Percentiles rank a stretch among this genome's conserved stretches.
phyloP scores from a whole-genome alignment of 108 stramenopile genomes.

The Skeletonema grethae region DNA sequence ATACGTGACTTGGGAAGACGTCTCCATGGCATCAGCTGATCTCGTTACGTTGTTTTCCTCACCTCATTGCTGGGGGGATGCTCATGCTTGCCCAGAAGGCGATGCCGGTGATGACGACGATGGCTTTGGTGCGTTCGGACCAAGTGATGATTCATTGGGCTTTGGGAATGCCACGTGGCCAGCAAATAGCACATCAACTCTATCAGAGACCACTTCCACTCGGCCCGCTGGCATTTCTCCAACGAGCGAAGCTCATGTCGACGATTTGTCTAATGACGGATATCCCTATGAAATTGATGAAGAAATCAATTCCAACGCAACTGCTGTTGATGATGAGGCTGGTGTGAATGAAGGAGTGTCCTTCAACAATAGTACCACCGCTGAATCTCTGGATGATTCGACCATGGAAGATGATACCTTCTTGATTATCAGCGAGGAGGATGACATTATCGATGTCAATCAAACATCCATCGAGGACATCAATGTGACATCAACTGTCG shows the following conservation, averaged over 20 bases:
- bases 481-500: not conserved
- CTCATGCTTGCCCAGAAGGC: constrained; percentile 10
- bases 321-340: too few species aligned
- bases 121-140: not conserved
- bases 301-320: too few species aligned
- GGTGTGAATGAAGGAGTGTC: not conserved
- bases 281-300: not conserved
- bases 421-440: not conserved
- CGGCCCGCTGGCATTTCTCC: not conserved
- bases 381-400: not conserved
- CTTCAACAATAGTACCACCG: not conserved
- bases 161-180: too few species aligned
- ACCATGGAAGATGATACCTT: not conserved
- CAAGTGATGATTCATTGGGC: too few species aligned
- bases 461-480: not conserved
- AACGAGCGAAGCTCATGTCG: not conserved
- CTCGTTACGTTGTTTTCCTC: constrained; percentile 24
- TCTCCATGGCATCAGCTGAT: constrained; percentile 18
- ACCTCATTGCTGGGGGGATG: constrained; percentile 16
- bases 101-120: not conserved
- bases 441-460: not conserved
- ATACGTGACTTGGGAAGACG: not conserved
- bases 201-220: not conserved
- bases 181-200: not conserved
- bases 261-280: not conserved